phyloP scores from a whole-genome alignment of 306 rosid genomes.

The Delonix regia region DNA sequence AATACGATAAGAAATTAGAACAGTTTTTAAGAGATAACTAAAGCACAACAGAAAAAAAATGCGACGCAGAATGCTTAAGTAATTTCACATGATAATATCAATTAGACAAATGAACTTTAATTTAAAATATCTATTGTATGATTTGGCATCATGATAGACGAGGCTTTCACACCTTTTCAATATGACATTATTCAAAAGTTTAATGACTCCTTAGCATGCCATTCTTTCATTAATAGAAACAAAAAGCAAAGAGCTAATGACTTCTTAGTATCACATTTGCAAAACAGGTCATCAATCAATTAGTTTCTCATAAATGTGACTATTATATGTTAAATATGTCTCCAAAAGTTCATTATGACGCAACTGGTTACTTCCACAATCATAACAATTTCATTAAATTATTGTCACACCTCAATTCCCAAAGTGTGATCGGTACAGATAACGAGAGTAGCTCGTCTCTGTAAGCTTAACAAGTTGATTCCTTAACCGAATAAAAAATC shows the following conservation, averaged over 20 bases:
- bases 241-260: background rate
- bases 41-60: background rate
- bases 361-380: too few relatives aligned
- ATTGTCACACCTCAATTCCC: too few relatives aligned
- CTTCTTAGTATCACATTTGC: background rate
- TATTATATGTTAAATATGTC: too few relatives aligned
- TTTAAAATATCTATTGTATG: background rate
- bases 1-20: too few relatives aligned
- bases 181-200: background rate
- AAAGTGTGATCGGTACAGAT: too few relatives aligned
- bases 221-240: background rate
- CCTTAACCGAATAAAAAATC: too few relatives aligned
- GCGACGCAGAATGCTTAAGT: background rate
- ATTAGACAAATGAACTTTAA: too few relatives aligned
- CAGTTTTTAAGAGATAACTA: background rate
- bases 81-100: background rate
- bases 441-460: too few relatives aligned
- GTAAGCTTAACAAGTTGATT: too few relatives aligned
- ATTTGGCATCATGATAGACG: background rate
- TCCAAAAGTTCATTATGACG: too few relatives aligned
- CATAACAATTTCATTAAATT: too few relatives aligned
- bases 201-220: background rate
- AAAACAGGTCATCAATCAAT: background rate
- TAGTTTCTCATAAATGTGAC: slow-evolving; percentile 15
- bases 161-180: background rate